Evolutionary conservation across 352 stramenopile genomes (phyloP).

Genomic region (Phytophthora hybrid): DNA sequence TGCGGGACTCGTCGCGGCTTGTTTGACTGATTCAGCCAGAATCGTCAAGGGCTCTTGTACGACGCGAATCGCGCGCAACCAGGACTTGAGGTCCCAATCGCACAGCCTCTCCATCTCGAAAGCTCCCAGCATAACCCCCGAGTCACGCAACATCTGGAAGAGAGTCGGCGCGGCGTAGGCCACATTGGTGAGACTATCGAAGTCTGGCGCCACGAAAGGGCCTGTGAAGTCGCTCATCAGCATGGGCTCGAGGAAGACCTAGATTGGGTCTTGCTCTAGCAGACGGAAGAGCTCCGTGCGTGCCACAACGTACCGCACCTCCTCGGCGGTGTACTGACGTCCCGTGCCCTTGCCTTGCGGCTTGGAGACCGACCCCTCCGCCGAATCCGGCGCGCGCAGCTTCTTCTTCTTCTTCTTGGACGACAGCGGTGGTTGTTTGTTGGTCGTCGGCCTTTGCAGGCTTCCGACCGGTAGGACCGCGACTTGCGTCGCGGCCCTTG

Average conservation of each 20-base stretch:
- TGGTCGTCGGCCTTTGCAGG: no score
- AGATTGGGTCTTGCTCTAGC: slow-evolving; percentile 2
- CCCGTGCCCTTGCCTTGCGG: not conserved
- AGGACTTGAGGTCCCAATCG: slow-evolving; percentile 5
- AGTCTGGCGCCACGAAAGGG: no score
- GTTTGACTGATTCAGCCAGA: no score
- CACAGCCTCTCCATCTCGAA: slow-evolving; percentile 21
- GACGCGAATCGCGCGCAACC: no score
- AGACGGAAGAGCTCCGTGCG: not conserved
- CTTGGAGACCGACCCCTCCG: not conserved
- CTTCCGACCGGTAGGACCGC: no score
- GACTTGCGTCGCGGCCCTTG: no score
- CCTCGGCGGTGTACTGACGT: not conserved
- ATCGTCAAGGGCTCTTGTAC: no score
- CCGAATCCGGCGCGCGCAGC: slow-evolving; percentile 5
- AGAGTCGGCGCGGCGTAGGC: not conserved
- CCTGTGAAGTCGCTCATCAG: no score
- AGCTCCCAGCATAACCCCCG: not conserved
- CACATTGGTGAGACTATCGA: not conserved
- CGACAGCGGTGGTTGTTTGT: not conserved
- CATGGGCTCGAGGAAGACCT: not conserved
- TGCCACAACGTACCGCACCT: not conserved
- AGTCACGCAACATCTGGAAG: not conserved
- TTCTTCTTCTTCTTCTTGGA: not conserved
- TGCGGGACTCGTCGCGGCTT: not conserved